Conservation (phyloP, 257 asterid species). For the Leptodermis oblonga region DNA sequence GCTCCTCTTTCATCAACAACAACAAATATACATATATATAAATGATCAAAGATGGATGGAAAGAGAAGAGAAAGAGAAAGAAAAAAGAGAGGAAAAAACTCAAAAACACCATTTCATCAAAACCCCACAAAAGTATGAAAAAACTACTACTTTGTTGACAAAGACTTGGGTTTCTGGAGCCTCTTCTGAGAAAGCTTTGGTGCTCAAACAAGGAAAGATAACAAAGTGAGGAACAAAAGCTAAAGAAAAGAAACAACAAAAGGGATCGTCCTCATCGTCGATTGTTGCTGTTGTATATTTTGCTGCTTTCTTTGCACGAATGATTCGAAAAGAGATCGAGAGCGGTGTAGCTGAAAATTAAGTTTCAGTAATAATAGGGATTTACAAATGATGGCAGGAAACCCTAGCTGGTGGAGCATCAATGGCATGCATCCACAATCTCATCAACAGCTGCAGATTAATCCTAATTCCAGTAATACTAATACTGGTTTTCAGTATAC, state of each 20-base stretch:
- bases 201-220: constrained; percentile 33
- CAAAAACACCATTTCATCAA: constrained; percentile 21
- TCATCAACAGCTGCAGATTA: constrained; percentile 21
- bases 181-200: constrained; percentile 39
- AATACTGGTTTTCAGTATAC: constrained; percentile 9
- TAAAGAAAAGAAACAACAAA: constrained; percentile 8
- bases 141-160: constrained; percentile 37
- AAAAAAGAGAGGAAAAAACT: no score
- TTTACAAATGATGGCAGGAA: constrained; percentile 80
- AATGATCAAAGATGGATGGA: constrained; percentile 11
- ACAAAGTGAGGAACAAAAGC: constrained; percentile 30
- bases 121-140: constrained; percentile 40
- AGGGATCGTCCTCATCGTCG: constrained; percentile 4
- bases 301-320: constrained; percentile 1
- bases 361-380: no score
- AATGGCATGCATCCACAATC: constrained; percentile 33
- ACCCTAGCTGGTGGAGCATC: constrained; percentile 92
- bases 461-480: constrained; percentile 3
- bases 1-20: constrained; percentile 5
- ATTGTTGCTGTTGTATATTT: neutral
- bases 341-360: neutral
- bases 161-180: constrained; percentile 26
- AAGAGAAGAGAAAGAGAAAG: no score
- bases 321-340: neutral
- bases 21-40: neutral